Base-by-base conservation (phyloP, 2,329 filamentous ascomycete genomes). In the Aspergillus novoparasiticus region DNA sequence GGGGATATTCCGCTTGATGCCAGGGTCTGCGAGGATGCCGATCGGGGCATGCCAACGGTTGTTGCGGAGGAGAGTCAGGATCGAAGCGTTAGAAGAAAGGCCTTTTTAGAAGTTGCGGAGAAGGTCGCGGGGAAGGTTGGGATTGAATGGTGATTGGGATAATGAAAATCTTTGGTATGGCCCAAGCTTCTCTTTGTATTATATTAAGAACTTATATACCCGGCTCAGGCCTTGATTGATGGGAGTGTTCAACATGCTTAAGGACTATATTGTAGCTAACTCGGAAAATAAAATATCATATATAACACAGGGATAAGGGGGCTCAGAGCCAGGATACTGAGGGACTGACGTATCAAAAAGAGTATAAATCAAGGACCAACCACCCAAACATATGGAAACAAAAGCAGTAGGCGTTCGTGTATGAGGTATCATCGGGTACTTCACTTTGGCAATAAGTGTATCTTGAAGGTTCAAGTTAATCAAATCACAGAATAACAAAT, bases 1-100 rank as follows among this genome's bases (percentile, higher is more conserved):
- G 94, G 92, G 1, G 91, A 97, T 75, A 90, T 99, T 46, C 94
- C 94, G 6, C 83, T 99, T 56, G 92, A 98, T 76, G 88, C 91
- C 4, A 87, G 84, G 57, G 96, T 98, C 26, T 96, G 93, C 63
- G 90, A 92, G 61, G 92, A 97, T 77, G 93, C 92, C 1, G 93
- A 97, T 77, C 83, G 86, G 23, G 95, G 95, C 1, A 93, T 90
- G 76, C 95, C 95, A 4, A 97, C 94, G 0, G 91, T 98, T 0
- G 93, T 97, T 2, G 87, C 92, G 1, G 92, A 96, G 76, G 93
- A 94, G 9, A 84, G 68, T 10, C 75, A 73, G 34, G 73, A 75
- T 26, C 76, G 88, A 1, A 93, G 92, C 69, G 84, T 86, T 36
- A 87, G 92, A 69, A 90, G 91, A 0, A 80, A 83, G 59, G 87